Evolutionary conservation across 345 rosid species (phyloP), one percentile per base, ranked within the genome.

Genomic region (Gossypium australe): DNA sequence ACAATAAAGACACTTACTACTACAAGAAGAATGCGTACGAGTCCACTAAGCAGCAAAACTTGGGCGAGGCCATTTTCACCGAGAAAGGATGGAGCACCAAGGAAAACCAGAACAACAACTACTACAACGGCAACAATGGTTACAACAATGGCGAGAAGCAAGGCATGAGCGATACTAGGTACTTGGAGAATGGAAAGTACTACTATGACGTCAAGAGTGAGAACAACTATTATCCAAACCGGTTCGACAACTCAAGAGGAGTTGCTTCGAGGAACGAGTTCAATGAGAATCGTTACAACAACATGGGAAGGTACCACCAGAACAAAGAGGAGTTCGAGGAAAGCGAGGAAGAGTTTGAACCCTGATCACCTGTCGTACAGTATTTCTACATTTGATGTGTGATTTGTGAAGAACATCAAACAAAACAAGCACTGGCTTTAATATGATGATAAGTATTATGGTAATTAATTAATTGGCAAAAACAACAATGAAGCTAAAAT

Each of bases 111-210:
- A 79, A 84, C 74, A 77, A 24, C 60, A 22, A 58, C 62, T 9
- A 58, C 38, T 16, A 77, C 75, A 12, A 47, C 24, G 53, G 81
- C 76, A 55, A 72, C 71, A 70, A 70, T 51, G 56, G 73, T 11
- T 13, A 64, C 56, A 56, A 76, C 41, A 81, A 81, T 59, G 72
- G 4, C 13, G 78, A 67, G 66, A 82, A 77, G 72, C 81, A 78
- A 79, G 84, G 88, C 29, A 77, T 82, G 84, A 85, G 88, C 59
- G 88, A 85, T 71, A 85, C 84, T n/a, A 78, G 88, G 34, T 85
- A 77, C 76, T 60, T 82, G 85, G 86, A 64, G 71, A 80, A 84
- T 1, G 87, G 87, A 70, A 82, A 76, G 20, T 84, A 84, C 67
- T 84, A 51, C 61, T 73, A 51, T 55, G 87, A 84, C 45, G 25